Evolutionary conservation across 73 alveolate species (phyloP), one percentile per base, ranked within the genome.

Genomic region (Paramecium caudatum): DNA sequence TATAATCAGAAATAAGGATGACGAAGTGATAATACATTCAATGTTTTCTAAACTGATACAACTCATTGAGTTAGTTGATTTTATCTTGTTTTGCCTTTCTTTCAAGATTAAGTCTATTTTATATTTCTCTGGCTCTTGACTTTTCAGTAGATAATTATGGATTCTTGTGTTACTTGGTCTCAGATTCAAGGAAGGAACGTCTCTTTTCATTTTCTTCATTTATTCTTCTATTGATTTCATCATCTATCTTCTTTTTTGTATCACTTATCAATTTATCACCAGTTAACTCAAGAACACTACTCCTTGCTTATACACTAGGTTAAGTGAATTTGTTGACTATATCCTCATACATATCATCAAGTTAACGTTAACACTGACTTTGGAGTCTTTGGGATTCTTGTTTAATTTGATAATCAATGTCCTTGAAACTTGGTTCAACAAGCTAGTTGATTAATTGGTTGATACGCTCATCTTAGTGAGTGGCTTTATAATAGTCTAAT

Each of bases 351-450:
- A 74, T 23, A 16, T 74, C 43, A 39, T 43, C 88, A 12, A 74
- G 16, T 47, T 74, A 43, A 30, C 65, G 36, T 10, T 36, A 10
- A 41, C 62, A 74, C 32, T 37, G 19, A 13, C 17, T 36, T 45
- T 43, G 9, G 10, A 74, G 5, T 19, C 47, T 41, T 36, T 74
- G 15, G 9, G 88, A 41, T 25, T 74, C 88, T 13, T 74, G 43
- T 39, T 74, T 74, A 45, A 74, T 74, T 74, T 37, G 43, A 1
- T 36, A 17, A 74, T 74, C 88, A 17, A 74, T 45, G 19, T 74
- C 88, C 32, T 74, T 74, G 19, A 74, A 74, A 39, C 69, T 37
- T 21, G 88, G 88, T 74, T 39, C 88, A 74, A 74, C 88, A 6
- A 74, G 9, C 19, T 74, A 41, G 19, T 45, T 16, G 4, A 74